These are phyloP conservation scores for Echites panduratus DNA, from an alignment of 257 asterid genomes.

Conservation along the genomic window DNA sequence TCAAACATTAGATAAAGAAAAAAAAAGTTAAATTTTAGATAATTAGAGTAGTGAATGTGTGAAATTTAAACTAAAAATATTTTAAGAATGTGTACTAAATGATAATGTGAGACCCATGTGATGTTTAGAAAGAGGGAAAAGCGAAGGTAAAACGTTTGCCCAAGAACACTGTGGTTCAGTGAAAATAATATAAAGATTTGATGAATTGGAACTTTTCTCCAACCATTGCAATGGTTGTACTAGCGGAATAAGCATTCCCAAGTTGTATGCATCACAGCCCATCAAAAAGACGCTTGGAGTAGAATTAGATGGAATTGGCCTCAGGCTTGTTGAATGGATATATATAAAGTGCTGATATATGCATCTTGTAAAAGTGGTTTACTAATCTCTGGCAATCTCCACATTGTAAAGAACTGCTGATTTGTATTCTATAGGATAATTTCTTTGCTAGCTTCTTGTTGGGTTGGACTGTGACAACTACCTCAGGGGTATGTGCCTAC, in stretches of 20 bases:
- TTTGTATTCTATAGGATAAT: conserved; percentile 56
- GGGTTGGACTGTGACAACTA: conserved; percentile 93
- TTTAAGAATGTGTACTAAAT: too few species aligned
- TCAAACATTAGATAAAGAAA: too few species aligned
- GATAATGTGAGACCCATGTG: too few species aligned
- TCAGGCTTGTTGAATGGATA: neutral
- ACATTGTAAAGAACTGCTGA: neutral
- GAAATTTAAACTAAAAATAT: too few species aligned
- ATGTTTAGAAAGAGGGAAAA: too few species aligned
- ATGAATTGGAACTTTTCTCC: neutral
- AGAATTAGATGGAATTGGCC: neutral
- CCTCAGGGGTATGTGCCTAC: conserved; percentile 87
- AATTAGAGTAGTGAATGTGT: too few species aligned
- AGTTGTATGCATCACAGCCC: neutral
- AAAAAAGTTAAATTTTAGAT: too few species aligned
- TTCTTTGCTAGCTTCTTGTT: conserved; percentile 80
- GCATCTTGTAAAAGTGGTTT: neutral
- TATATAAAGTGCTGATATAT: neutral
- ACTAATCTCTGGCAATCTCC: neutral
- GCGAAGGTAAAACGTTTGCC: too few species aligned
- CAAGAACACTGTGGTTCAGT: too few species aligned
- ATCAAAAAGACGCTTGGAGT: neutral
- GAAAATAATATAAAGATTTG: too few species aligned
- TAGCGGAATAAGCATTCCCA: too few species aligned
- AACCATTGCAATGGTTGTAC: neutral